These are phyloP conservation scores for Auricularia cornea DNA, from an alignment of 768 basidiomycete genomes.

Conservation along the genomic window DNA sequence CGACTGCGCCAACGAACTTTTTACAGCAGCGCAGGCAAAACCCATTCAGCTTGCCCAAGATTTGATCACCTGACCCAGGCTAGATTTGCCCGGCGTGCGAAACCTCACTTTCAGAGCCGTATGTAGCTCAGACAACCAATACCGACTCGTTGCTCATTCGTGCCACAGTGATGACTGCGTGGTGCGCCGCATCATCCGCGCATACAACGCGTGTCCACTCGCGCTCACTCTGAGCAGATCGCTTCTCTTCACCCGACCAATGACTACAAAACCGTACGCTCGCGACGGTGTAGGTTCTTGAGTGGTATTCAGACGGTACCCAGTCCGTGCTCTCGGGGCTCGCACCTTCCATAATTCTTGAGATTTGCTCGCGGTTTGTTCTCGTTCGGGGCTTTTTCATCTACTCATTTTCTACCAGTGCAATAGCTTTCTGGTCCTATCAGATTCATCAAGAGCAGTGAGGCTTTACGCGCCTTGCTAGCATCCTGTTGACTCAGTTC, in stretches of 20 bases:
- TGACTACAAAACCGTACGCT: constrained; percentile 77
- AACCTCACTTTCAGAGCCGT: constrained; percentile 74
- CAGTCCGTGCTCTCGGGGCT: constrained; percentile 82
- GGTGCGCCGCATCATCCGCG: constrained; percentile 13
- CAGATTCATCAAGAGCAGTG: constrained; percentile 82
- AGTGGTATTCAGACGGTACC: constrained; percentile 28
- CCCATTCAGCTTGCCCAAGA: constrained; percentile 38
- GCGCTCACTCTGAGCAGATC: constrained; percentile 3
- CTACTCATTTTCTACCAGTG: constrained; percentile 31
- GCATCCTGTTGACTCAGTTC: background rate
- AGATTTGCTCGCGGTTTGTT: constrained; percentile 67
- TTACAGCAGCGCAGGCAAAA: constrained; percentile 67
- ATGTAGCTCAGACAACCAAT: constrained; percentile 20
- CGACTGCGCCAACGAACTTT: constrained; percentile 78
- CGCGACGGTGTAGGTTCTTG: background rate
- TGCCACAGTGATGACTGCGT: constrained; percentile 19
- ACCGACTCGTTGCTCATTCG: too few relatives aligned
- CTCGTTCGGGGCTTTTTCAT: background rate
- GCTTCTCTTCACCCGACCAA: constrained; percentile 71
- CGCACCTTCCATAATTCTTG: constrained; percentile 63
- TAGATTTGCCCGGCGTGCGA: constrained; percentile 56
- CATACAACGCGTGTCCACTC: constrained; percentile 58
- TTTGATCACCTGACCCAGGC: background rate
- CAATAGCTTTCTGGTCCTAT: constrained; percentile 88
- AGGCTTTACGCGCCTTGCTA: constrained; percentile 8